A percentile compares a stretch with the other conserved stretches of the same genome.
phyloP scores from a whole-genome alignment of 1,139 yeast genomes.

The Suhomyces bribrorum region DNA sequence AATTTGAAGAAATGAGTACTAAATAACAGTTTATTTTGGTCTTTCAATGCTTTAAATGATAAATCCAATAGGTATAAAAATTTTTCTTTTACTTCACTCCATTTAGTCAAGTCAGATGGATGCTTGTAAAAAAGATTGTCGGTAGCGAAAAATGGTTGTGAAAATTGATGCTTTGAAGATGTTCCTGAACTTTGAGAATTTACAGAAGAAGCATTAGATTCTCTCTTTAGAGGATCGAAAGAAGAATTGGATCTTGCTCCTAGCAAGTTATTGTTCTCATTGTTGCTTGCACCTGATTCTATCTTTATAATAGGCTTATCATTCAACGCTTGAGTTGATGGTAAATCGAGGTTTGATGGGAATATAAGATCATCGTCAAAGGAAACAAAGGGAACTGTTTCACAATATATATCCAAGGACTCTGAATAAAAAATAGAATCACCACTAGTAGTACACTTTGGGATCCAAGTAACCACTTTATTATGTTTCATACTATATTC shows the following conservation, averaged over 20 bases:
- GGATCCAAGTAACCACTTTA: conserved; percentile 48
- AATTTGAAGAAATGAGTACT: conserved; percentile 52
- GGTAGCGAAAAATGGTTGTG: conserved; percentile 43
- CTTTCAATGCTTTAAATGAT: conserved; percentile 49
- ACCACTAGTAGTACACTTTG: conserved; percentile 58
- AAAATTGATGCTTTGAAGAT: conserved; percentile 43
- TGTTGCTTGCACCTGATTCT: conserved; percentile 6
- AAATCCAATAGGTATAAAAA: conserved; percentile 49
- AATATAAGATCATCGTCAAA: conserved; percentile 23
- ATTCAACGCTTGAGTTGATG: conserved; percentile 27
- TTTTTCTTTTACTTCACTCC: conserved; percentile 54
- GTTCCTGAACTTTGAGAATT: conserved; percentile 28
- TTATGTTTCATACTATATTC: conserved; percentile 33
- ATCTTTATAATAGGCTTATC: conserved; percentile 24
- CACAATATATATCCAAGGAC: conserved; percentile 58
- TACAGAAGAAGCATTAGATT: conserved; percentile 40
- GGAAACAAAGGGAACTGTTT: conserved; percentile 49
- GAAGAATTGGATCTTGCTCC: conserved; percentile 14
- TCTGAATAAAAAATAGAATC: conserved; percentile 59
- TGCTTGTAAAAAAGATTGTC: conserved; percentile 55
- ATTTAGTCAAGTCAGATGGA: conserved; percentile 55
- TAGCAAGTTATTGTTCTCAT: conserved; percentile 6
- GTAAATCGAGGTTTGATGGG: conserved; percentile 29
- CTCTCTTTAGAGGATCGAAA: conserved; percentile 40
- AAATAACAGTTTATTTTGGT: conserved; percentile 51